Conservation (phyloP, 1,284 basidiomycete species). For the Inonotus obliquus region DNA sequence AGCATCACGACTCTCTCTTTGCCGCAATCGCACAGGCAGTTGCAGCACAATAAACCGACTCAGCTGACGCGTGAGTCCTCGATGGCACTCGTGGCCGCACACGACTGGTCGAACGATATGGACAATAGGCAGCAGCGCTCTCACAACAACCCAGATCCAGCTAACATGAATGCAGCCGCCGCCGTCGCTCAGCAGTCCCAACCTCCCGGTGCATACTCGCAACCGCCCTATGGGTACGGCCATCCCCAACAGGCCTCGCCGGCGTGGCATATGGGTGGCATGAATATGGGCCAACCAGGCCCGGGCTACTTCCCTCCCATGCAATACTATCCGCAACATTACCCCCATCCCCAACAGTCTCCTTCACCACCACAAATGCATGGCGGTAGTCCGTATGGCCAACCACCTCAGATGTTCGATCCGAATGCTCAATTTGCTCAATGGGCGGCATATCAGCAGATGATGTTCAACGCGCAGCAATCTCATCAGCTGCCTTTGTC, state of each 20-base stretch:
- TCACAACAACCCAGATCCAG: slow-evolving; percentile 14
- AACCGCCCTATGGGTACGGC: slow-evolving; percentile 9
- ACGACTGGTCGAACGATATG: slow-evolving; percentile 21
- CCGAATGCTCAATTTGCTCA: slow-evolving; percentile 75
- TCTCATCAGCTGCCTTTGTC: slow-evolving; percentile 35
- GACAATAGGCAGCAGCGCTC: slow-evolving; percentile 19
- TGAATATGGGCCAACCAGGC: slow-evolving; percentile 14
- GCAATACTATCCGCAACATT: slow-evolving; percentile 33
- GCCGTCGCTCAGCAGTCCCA: slow-evolving; percentile 7
- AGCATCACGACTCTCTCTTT: neutral
- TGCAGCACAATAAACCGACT: neutral
- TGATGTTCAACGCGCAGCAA: slow-evolving; percentile 72
- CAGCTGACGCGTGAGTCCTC: slow-evolving; percentile 10
- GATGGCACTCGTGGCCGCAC: slow-evolving; percentile 20
- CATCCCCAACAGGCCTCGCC: slow-evolving; percentile 10
- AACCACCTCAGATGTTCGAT: slow-evolving; percentile 55
- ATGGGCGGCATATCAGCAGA: slow-evolving; percentile 83
- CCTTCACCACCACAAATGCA: slow-evolving; percentile 29
- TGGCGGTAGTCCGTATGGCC: slow-evolving; percentile 30
- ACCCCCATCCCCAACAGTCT: slow-evolving; percentile 36
- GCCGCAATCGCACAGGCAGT: neutral
- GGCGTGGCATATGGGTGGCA: slow-evolving; percentile 15
- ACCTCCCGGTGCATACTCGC: slow-evolving; percentile 15
- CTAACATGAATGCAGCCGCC: neutral
- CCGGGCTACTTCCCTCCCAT: slow-evolving; percentile 18